These are phyloP conservation scores for Cymodocea nodosa DNA, from an alignment of 116 monocot species.

Conservation along the genomic window DNA sequence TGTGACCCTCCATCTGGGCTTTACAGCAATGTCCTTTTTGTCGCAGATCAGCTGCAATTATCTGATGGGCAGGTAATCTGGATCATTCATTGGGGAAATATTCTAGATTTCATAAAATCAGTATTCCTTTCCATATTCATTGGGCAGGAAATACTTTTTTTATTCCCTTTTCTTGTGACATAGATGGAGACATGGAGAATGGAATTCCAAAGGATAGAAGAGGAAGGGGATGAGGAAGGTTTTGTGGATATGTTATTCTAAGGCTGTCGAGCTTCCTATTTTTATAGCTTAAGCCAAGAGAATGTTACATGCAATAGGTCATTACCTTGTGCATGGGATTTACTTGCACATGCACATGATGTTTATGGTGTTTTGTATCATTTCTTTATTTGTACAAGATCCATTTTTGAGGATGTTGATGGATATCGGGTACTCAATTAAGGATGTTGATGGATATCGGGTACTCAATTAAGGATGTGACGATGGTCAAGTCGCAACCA, in stretches of 20 bases:
- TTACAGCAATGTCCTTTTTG: conserved; percentile 33
- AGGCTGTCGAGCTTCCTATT: not conserved
- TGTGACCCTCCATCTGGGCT: conserved; percentile 9
- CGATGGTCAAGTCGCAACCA: too few species aligned
- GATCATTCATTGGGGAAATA: not conserved
- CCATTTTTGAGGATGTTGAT: too few species aligned
- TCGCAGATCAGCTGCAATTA: conserved; percentile 60
- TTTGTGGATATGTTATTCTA: conserved; percentile 16
- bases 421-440: too few species aligned
- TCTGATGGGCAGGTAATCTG: conserved; percentile 76
- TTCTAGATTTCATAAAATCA: not conserved
- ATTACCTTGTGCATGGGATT: too few species aligned
- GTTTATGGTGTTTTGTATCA: too few species aligned
- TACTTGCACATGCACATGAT: too few species aligned
- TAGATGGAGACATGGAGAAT: conserved; percentile 57
- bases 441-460: too few species aligned
- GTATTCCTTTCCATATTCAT: not conserved
- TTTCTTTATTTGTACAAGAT: too few species aligned
- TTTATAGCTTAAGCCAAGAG: too few species aligned
- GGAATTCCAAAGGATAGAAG: conserved; percentile 24
- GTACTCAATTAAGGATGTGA: too few species aligned
- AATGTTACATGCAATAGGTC: too few species aligned
- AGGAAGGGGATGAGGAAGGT: conserved; percentile 27
- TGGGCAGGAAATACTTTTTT: too few species aligned
- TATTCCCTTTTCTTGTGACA: not conserved